phyloP scores from a whole-genome alignment of 208 protist species.

The Naegleria fowleri region DNA sequence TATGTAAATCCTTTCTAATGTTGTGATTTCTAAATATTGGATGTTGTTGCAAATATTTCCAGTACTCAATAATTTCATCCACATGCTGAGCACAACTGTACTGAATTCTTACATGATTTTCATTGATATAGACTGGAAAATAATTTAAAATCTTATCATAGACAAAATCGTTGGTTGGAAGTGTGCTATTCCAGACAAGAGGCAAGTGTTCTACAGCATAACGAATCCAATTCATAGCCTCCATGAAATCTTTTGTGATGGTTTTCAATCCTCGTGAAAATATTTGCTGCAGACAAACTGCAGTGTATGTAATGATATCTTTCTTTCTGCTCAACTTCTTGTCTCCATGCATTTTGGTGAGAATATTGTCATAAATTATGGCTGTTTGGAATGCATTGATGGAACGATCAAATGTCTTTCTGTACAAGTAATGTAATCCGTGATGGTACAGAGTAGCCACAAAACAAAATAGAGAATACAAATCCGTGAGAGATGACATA shows the following conservation, averaged over 20 bases:
- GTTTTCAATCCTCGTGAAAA: not conserved
- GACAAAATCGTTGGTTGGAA: not conserved
- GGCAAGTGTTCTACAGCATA: not conserved
- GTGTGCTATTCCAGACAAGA: not conserved
- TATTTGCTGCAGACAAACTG: not conserved
- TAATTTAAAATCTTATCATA: not conserved
- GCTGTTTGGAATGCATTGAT: not conserved
- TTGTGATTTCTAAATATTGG: not conserved
- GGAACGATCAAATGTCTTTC: slow-evolving; percentile 1
- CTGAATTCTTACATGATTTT: not conserved
- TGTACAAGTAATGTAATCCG: not conserved
- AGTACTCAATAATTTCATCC: not conserved
- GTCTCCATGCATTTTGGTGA: not conserved
- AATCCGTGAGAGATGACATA: not conserved
- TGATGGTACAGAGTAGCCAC: not conserved
- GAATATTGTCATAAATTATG: not conserved
- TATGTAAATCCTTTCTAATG: not conserved
- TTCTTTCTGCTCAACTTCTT: not conserved
- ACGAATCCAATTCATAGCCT: not conserved
- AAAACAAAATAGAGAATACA: not conserved
- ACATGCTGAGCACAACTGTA: not conserved
- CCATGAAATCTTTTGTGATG: not conserved
- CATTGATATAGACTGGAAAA: not conserved
- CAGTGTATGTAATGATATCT: not conserved
- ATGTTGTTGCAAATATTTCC: not conserved